phyloP scores from a whole-genome alignment of 106 monocot genomes.

The Dactylorhiza incarnata region DNA sequence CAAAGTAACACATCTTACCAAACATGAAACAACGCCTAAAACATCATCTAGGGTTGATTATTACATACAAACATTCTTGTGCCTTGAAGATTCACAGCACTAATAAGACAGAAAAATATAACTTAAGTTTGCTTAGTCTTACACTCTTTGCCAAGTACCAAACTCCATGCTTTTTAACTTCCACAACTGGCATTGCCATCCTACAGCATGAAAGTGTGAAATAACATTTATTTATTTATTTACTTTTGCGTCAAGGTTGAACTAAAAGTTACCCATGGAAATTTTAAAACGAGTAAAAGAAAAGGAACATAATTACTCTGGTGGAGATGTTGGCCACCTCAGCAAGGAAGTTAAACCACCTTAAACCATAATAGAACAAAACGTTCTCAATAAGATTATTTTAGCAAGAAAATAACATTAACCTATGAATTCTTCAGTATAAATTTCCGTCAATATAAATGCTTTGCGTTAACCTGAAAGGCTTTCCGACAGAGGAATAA shows the following conservation, averaged over 20 bases:
- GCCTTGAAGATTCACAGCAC: not conserved
- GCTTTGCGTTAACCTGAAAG: constrained; percentile 49
- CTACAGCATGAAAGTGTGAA: constrained; percentile 23
- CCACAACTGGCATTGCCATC: constrained; percentile 96
- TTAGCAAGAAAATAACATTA: not conserved
- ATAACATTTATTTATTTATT: not conserved
- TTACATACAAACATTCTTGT: not conserved
- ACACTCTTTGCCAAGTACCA: constrained; percentile 95
- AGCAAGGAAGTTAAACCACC: constrained; percentile 83
- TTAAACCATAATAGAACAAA: constrained; percentile 20
- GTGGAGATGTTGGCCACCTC: constrained; percentile 93
- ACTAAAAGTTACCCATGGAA: not conserved
- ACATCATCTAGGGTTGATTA: not conserved
- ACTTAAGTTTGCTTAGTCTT: constrained; percentile 18
- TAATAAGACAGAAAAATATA: not conserved
- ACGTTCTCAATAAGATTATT: not conserved
- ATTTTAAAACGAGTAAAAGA: not conserved
- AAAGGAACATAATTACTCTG: constrained; percentile 45
- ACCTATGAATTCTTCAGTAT: not conserved
- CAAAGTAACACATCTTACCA: not conserved
- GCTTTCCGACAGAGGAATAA: constrained; percentile 75
- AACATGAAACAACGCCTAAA: not conserved
- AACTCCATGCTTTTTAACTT: constrained; percentile 83
- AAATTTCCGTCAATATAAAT: constrained; percentile 4
- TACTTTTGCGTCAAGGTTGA: not conserved